Base-by-base conservation (phyloP, 73 alveolate species). In the Paramecium biaurelia region DNA sequence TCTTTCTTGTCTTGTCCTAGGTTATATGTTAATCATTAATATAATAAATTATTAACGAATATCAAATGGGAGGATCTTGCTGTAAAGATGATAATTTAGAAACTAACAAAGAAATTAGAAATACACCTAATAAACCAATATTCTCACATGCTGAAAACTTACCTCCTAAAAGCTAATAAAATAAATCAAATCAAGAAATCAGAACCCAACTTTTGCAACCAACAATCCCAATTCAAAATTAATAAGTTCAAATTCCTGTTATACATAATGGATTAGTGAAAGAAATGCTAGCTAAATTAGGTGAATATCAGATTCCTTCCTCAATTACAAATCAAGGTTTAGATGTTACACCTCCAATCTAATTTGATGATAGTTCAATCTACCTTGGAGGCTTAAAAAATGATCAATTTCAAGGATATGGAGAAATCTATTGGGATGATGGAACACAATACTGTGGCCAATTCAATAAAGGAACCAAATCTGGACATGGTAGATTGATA, bases 401-500 rank as follows among this genome's bases (percentile, higher is more conserved):
- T 72, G 63, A 18, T 10, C 0, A 4, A 11, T 34, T 72, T 58
- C 82, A 93, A 85, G 97, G 97, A 49, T 85, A 85, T 76, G 97
- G 96, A 11, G 93, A 92, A 59, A 92, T 72, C 43, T 11, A 43
- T 24, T 95, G 93, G 85, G 93, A 86, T 8, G 97, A 95, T 89
- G 95, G 96, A 34, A 79, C 70, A 57, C 95, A 11, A 15, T 96
- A 95, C 92, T 86, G 57, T 58, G 99, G 99, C 24, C 20, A 72
- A 18, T 72, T n/a, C n/a, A 32, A 72, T 72, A 35, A 72, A 38
- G 86, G 86, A 9, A 12, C 45, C 6, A 32, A 11, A 42, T 35
- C 9, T 34, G 86, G 86, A 7, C 32, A 72, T 10, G 86, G 86
- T 6, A 72, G 86, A 72, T 21, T 35, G 21, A 34, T 72, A 14